These are phyloP conservation scores for Coniochaeta sp. DNA, from an alignment of 2,329 filamentous ascomycete species.

Conservation along the genomic window DNA sequence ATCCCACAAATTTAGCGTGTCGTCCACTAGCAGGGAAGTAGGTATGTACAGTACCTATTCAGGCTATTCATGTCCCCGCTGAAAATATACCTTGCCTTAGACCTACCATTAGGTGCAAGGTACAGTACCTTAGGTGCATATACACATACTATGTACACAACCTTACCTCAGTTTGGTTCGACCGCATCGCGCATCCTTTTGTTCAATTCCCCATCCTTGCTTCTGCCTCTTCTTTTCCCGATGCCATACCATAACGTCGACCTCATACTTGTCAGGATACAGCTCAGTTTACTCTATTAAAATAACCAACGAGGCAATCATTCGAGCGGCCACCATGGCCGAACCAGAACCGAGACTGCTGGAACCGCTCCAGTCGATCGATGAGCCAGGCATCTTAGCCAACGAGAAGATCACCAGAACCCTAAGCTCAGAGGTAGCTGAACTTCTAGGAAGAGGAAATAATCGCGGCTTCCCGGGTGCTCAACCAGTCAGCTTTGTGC, in stretches of 20 bases:
- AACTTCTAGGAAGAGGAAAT: constrained; percentile 58
- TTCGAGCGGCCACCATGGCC: not conserved
- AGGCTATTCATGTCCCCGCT: too few relatives aligned
- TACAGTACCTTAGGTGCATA: too few relatives aligned
- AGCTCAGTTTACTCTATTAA: not conserved
- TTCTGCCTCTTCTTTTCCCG: not conserved
- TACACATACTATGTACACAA: too few relatives aligned
- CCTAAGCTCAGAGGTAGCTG: constrained; percentile 67
- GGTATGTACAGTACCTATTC: too few relatives aligned
- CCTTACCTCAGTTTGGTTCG: too few relatives aligned
- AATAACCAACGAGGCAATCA: not conserved
- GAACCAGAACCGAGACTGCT: not conserved
- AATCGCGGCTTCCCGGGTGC: constrained; percentile 74
- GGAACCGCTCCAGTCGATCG: not conserved
- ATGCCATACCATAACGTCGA: not conserved
- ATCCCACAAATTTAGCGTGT: too few relatives aligned
- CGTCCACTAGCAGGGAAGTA: too few relatives aligned
- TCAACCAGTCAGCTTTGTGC: constrained; percentile 87
- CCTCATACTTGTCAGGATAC: not conserved
- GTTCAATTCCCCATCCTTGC: not conserved
- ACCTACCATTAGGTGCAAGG: too few relatives aligned
- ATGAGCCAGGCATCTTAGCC: not conserved
- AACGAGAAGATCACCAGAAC: not conserved
- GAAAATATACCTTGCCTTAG: too few relatives aligned
- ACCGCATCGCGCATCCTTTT: too few relatives aligned